Conservation (phyloP, 768 basidiomycete species). For the Boletus speciosus region DNA sequence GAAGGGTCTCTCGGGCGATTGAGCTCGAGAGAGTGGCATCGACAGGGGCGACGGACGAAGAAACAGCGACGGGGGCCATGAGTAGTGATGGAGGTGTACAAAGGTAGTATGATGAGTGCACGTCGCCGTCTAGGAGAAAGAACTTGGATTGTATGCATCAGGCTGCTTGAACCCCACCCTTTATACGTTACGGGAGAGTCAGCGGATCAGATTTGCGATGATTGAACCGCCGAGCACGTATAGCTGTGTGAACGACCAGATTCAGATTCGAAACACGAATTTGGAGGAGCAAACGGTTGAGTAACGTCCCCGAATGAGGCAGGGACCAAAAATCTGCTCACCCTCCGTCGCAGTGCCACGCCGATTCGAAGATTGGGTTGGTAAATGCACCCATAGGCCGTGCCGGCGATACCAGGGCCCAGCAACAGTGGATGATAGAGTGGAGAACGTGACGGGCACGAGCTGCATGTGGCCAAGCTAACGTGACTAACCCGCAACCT, state of each 20-base stretch:
- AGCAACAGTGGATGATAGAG: conserved; percentile 1
- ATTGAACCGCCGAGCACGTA: not conserved
- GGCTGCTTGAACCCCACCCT: conserved; percentile 9
- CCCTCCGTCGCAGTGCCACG: not conserved
- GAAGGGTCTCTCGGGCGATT: conserved; percentile 15
- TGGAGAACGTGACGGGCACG: conserved; percentile 4
- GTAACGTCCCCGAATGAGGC: not conserved
- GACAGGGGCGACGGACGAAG: conserved; percentile 6
- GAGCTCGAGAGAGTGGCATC: conserved; percentile 7
- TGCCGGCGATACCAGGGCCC: conserved; percentile 3
- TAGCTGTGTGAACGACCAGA: not conserved
- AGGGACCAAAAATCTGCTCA: not conserved
- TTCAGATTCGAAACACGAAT: not conserved
- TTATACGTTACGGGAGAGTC: conserved; percentile 17
- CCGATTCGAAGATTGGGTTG: conserved; percentile 8
- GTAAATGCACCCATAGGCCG: not conserved
- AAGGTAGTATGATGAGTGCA: not conserved
- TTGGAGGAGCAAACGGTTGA: not conserved
- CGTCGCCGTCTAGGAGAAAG: conserved; percentile 1
- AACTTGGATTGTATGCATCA: not conserved
- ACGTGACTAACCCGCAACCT: not conserved
- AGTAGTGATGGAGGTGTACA: not conserved
- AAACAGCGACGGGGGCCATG: conserved; percentile 17
- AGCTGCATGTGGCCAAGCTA: too few relatives aligned
- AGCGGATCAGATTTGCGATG: not conserved